Conservation (phyloP, 2,329 filamentous ascomycete genomes). For the Clonostachys chloroleuca region DNA sequence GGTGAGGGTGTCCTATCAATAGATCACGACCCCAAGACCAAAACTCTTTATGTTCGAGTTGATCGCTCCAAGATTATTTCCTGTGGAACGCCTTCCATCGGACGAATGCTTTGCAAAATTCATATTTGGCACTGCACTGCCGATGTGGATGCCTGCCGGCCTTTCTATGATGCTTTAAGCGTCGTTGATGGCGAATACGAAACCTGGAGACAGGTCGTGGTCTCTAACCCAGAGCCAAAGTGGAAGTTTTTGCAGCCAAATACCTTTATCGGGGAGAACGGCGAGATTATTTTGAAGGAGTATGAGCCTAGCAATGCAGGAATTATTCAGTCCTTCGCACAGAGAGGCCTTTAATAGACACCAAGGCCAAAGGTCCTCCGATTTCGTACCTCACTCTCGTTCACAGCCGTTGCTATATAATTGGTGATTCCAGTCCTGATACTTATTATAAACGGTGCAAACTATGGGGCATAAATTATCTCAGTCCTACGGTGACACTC, state of each 20-base stretch:
- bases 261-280: neutral
- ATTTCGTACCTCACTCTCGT: no score
- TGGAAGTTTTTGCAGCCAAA: neutral
- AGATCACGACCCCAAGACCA: conserved; percentile 32
- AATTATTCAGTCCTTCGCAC: neutral
- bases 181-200: conserved; percentile 32
- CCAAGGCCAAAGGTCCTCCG: no score
- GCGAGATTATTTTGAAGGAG: neutral
- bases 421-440: no score
- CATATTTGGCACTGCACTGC: conserved; percentile 62
- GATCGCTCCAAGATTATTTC: conserved; percentile 51
- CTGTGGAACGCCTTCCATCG: conserved; percentile 53
- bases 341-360: neutral
- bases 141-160: conserved; percentile 44
- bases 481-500: no score
- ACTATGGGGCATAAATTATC: no score
- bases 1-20: conserved; percentile 46
- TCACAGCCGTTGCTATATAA: no score
- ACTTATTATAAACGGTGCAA: no score
- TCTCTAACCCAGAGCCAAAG: neutral
- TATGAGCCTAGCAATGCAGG: neutral
- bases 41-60: conserved; percentile 48
- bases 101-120: conserved; percentile 51
- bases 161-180: conserved; percentile 54
- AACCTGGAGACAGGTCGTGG: neutral